Conservation (phyloP, 1,284 basidiomycete genomes). For the Pyrrhoderma noxium region DNA sequence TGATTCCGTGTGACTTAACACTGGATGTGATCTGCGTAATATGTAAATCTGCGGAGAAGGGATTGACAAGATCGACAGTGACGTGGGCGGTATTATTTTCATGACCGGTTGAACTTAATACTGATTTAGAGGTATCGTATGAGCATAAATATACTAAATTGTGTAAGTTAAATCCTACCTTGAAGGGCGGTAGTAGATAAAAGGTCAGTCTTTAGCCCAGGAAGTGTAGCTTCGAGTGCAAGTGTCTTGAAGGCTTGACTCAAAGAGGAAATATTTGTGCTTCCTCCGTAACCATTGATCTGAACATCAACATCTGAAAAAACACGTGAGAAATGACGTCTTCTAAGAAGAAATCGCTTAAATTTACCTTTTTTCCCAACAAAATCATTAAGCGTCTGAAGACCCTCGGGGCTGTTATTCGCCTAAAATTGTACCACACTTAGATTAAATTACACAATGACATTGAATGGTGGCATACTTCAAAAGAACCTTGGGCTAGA, state of each 20-base stretch:
- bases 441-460: not conserved
- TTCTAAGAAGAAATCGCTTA: slow-evolving; percentile 17
- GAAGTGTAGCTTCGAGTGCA: slow-evolving; percentile 51
- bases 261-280: slow-evolving; percentile 56
- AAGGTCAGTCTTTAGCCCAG: slow-evolving; percentile 53
- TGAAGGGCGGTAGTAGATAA: slow-evolving; percentile 49
- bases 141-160: not conserved
- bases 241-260: slow-evolving; percentile 57
- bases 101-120: slow-evolving; percentile 60
- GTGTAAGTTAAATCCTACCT: slow-evolving; percentile 30
- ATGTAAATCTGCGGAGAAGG: slow-evolving; percentile 55
- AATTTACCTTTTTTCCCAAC: slow-evolving; percentile 47
- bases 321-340: slow-evolving; percentile 4
- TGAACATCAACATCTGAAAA: slow-evolving; percentile 41
- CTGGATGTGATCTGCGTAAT: slow-evolving; percentile 61
- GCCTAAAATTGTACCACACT: slow-evolving; percentile 35
- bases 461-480: slow-evolving; percentile 27
- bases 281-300: slow-evolving; percentile 54
- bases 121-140: slow-evolving; percentile 27
- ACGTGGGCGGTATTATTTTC: slow-evolving; percentile 62
- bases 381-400: slow-evolving; percentile 64
- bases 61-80: slow-evolving; percentile 59
- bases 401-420: slow-evolving; percentile 54
- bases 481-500: slow-evolving; percentile 41
- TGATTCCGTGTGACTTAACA: slow-evolving; percentile 58